A percentile compares a stretch with the other conserved stretches of the same genome.
Evolutionary conservation across 2,329 filamentous ascomycete species (phyloP).

Genomic region (Rutstroemia sp.): DNA sequence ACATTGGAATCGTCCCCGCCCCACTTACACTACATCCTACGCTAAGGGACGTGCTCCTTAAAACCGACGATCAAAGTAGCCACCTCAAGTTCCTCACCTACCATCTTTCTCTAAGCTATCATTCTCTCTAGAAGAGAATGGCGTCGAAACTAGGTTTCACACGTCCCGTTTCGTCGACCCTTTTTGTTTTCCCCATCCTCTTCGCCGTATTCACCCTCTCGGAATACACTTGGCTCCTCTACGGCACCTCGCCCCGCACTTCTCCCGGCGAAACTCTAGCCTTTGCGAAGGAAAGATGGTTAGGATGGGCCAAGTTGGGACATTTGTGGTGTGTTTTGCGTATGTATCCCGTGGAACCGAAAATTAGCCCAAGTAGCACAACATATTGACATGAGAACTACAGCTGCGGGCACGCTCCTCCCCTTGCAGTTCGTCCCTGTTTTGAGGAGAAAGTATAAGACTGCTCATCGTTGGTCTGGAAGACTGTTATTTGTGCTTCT

Average conservation of each 20-base stretch:
- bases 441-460: background rate
- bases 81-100: background rate
- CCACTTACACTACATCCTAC: too few species aligned
- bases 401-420: background rate
- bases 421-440: background rate
- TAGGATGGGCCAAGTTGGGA: too few species aligned
- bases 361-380: too few species aligned
- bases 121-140: background rate
- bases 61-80: background rate
- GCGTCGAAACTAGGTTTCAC: background rate
- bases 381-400: background rate
- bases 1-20: too few species aligned
- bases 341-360: too few species aligned
- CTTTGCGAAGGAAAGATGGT: too few species aligned
- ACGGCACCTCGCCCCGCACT: too few species aligned
- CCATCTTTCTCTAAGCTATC: background rate
- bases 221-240: background rate
- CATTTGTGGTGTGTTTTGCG: too few species aligned
- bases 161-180: background rate
- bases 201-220: background rate
- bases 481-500: background rate
- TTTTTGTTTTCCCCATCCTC: background rate
- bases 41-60: too few species aligned
- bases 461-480: background rate
- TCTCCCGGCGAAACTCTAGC: too few species aligned